phyloP scores from a whole-genome alignment of 129 eudicot species.

The Silybum marianum region DNA sequence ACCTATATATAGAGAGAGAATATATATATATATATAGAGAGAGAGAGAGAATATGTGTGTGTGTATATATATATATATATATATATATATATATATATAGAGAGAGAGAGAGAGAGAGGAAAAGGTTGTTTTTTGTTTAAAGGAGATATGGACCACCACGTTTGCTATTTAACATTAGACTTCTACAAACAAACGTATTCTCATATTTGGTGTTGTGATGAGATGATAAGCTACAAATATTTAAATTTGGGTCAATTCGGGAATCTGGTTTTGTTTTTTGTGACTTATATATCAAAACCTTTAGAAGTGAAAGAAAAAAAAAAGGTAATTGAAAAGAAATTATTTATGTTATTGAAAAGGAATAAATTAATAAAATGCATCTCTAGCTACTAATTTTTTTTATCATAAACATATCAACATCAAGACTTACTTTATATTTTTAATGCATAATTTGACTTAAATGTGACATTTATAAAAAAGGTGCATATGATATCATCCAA shows the following conservation, averaged over 20 bases:
- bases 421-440: no score
- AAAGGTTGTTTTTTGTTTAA: neutral
- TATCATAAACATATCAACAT: no score
- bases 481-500: no score
- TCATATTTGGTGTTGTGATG: neutral
- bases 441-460: no score
- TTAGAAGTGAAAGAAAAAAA: no score
- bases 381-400: no score
- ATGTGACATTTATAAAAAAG: no score
- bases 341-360: no score
- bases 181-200: neutral
- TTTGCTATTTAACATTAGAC: neutral
- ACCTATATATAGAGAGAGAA: neutral
- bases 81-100: neutral
- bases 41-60: no score
- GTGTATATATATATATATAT: neutral
- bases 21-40: neutral
- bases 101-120: neutral
- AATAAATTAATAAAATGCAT: no score
- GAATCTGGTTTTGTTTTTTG: neutral
- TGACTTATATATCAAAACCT: no score
- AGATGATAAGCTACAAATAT: neutral
- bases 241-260: neutral
- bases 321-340: no score
- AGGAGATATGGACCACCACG: conserved; percentile 10